Base-by-base conservation (phyloP, 139 green algal genomes). In the Chlamydomonas schloesseri region DNA sequence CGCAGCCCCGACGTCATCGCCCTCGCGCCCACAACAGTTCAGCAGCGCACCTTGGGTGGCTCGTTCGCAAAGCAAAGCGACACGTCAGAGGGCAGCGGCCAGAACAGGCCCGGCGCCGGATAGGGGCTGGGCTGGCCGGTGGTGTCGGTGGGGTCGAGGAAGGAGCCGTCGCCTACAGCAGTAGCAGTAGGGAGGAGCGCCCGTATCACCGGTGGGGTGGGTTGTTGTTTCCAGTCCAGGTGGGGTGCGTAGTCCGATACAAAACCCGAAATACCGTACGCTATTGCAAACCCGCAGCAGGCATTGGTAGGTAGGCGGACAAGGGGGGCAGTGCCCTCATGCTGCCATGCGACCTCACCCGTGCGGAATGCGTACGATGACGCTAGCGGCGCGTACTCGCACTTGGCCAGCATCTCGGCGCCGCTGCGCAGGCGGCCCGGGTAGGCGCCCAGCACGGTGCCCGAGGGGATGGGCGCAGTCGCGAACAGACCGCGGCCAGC, bases 401-500 rank as follows among this genome's bases (percentile, higher is more conserved):
- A 82, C 74, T 96, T 96, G 31, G 42, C 70, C 28, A 88, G 24
- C 88, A 96, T 95, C n/a, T 88, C 72, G 0, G 46, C 34, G 23
- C 67, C 78, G 26, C 42, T 87, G 37, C 93, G 82, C 2, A 87
- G 88, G 13, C 89, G 73, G 10, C 93, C 93, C 18, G 93, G 93
- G 81, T 96, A 96, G 31, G 62, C n/a, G 28, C 93, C 93, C 23
- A 96, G 65, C 15, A 90, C 57, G 9, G 90, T 92, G 46, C 89
- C 82, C 3, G 62, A 62, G 24, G 84, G n/a, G 64, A 96, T 93
- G 67, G 64, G 17, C 15, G 33, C 47, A 6, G 15, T 42, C 0
- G 93, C 88, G 81, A 96, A 96, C 26, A 96, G 71, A 46, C 93
- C 93, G n/a, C 69, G 47, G 1, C 91, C 93, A 17, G 82, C 67